Conservation (phyloP, 805 yeast species). For the Candida ovalis region DNA sequence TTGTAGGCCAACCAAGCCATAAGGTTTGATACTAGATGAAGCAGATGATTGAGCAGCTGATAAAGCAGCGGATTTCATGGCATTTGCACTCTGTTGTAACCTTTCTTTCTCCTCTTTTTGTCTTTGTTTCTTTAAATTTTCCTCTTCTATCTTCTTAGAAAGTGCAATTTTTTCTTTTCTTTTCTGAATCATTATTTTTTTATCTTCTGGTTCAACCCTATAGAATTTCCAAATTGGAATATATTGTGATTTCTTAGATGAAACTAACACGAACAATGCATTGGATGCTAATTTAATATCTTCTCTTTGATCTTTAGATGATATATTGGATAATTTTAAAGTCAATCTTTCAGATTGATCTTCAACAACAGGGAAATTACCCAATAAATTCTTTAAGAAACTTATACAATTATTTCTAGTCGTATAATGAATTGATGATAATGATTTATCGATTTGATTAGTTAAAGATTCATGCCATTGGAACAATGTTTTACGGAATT, state of each 20-base stretch:
- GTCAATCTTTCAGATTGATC: conserved; percentile 58
- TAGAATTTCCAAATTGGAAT: conserved; percentile 55
- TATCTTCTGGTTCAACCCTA: conserved; percentile 42
- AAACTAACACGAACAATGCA: conserved; percentile 65
- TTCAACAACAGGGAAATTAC: conserved; percentile 63
- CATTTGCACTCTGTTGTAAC: conserved; percentile 6
- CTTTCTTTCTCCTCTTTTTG: conserved; percentile 13
- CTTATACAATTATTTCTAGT: conserved; percentile 77
- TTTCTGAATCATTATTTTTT: conserved; percentile 25
- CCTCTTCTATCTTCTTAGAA: conserved; percentile 17
- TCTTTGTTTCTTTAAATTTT: conserved; percentile 12
- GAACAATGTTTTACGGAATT: conserved; percentile 39
- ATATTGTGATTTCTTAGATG: conserved; percentile 50
- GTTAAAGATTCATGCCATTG: conserved; percentile 54
- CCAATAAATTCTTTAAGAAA: conserved; percentile 58
- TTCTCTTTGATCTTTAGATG: conserved; percentile 58
- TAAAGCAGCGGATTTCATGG: conserved; percentile 7
- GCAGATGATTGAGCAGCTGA: neutral
- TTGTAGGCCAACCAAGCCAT: conserved; percentile 28
- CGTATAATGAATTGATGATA: conserved; percentile 61
- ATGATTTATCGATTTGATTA: conserved; percentile 38
- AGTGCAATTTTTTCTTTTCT: conserved; percentile 15
- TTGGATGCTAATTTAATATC: conserved; percentile 76
- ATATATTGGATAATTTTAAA: conserved; percentile 43
- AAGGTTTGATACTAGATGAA: conserved; percentile 19